These are phyloP conservation scores for Backusella macrospora DNA, from an alignment of 192 early-diverging fungal genomes.

Conservation along the genomic window DNA sequence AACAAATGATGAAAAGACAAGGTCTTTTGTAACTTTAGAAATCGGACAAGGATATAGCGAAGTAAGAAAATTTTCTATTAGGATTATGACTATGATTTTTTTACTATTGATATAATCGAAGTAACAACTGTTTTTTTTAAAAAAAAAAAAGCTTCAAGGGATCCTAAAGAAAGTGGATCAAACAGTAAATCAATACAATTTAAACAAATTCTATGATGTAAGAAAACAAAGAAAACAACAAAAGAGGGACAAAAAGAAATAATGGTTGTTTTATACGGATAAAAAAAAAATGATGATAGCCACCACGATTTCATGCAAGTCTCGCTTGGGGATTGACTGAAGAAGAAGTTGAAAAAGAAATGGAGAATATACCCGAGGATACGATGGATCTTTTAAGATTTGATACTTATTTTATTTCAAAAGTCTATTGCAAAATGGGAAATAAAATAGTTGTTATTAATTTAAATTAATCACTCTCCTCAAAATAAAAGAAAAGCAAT, in stretches of 20 bases:
- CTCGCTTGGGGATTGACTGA: not conserved
- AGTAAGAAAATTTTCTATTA: not conserved
- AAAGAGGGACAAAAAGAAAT: not conserved
- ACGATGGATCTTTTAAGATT: not conserved
- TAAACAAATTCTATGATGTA: constrained; percentile 3
- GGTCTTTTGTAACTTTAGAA: constrained; percentile 15
- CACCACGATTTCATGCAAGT: constrained; percentile 16
- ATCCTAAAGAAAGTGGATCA: not conserved
- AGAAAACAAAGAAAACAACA: not conserved
- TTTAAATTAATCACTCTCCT: not conserved
- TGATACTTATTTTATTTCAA: not conserved
- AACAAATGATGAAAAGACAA: constrained; percentile 10
- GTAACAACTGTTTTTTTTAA: not conserved
- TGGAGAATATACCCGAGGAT: not conserved
- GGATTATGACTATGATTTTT: too few relatives aligned
- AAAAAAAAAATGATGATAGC: not conserved
- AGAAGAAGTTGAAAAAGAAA: not conserved
- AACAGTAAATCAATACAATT: not conserved
- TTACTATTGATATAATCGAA: not conserved
- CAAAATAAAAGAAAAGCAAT: too few relatives aligned
- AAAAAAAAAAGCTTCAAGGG: not conserved
- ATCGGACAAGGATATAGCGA: constrained; percentile 5
- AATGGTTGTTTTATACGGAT: not conserved
- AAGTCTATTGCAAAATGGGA: constrained; percentile 1
- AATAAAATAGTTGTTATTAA: not conserved